A percentile compares a stretch with the other conserved stretches of the same genome.
phyloP scores from a whole-genome alignment of 2,329 filamentous ascomycete genomes.

The Pseudogymnoascus pannorum region DNA sequence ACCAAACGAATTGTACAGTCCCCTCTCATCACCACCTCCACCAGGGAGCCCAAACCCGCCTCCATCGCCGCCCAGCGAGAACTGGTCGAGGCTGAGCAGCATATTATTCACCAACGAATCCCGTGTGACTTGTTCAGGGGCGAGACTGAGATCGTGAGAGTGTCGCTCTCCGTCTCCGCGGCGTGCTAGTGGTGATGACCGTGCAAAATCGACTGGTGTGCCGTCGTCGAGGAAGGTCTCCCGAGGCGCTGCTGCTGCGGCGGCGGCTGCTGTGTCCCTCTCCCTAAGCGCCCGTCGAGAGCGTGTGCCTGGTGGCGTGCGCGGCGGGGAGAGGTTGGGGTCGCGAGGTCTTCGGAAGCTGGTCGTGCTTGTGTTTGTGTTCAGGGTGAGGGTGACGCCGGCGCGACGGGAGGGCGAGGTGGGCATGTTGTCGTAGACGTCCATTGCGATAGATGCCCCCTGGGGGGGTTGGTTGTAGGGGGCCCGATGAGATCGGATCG shows the following conservation, averaged over 20 bases:
- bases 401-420: not conserved
- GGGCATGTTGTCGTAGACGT: not conserved
- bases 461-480: not conserved
- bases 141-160: conserved; percentile 74
- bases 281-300: not conserved
- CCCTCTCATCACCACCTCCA: conserved; percentile 23
- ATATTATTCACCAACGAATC: conserved; percentile 95
- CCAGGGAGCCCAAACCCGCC: conserved; percentile 21
- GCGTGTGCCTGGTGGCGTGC: not conserved
- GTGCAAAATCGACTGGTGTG: conserved; percentile 25
- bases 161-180: conserved; percentile 25
- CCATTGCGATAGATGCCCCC: not conserved
- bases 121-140: conserved; percentile 67
- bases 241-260: conserved; percentile 12
- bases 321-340: not conserved
- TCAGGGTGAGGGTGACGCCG: not conserved
- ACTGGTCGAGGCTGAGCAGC: conserved; percentile 84
- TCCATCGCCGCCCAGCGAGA: conserved; percentile 47
- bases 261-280: not conserved
- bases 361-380: not conserved
- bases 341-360: not conserved
- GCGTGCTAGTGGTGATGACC: conserved; percentile 9
- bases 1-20: conserved; percentile 23
- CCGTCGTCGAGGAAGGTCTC: conserved; percentile 30
- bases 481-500: not conserved